Conservation (phyloP, 2,329 filamentous ascomycete genomes). For the Penicillium sp. region DNA sequence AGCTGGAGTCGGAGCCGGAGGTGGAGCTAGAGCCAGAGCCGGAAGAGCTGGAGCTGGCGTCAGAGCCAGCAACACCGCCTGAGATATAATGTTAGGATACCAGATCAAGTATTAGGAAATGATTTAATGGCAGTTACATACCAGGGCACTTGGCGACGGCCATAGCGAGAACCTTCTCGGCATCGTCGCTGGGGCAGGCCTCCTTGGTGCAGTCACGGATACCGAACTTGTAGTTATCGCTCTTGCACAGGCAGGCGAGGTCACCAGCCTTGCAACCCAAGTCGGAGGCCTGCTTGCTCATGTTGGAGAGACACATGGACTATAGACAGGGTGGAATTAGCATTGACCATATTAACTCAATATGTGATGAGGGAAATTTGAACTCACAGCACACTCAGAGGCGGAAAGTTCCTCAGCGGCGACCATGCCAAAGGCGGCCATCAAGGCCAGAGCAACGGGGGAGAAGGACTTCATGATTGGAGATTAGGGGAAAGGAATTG, state of each 20-base stretch:
- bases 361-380: too few species aligned
- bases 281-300: constrained; percentile 41
- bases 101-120: background rate
- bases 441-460: constrained; percentile 29
- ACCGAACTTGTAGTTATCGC: constrained; percentile 44
- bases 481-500: background rate
- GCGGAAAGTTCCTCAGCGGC: constrained; percentile 26
- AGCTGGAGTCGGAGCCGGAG: background rate
- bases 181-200: constrained; percentile 44
- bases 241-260: constrained; percentile 43
- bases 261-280: constrained; percentile 44
- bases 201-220: constrained; percentile 49
- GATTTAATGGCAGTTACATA: constrained; percentile 11
- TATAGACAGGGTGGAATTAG: constrained; percentile 15
- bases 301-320: constrained; percentile 48
- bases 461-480: constrained; percentile 35
- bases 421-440: constrained; percentile 30
- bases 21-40: background rate
- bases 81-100: constrained; percentile 9
- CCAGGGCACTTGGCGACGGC: constrained; percentile 40
- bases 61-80: constrained; percentile 13
- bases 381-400: constrained; percentile 34
- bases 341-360: background rate
- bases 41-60: constrained; percentile 7
- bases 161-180: constrained; percentile 32